Percentiles rank a stretch among this genome's conserved stretches.
phyloP scores from a whole-genome alignment of 176 grass and related monocot species.

The Rhipidocladum racemiflorum region DNA sequence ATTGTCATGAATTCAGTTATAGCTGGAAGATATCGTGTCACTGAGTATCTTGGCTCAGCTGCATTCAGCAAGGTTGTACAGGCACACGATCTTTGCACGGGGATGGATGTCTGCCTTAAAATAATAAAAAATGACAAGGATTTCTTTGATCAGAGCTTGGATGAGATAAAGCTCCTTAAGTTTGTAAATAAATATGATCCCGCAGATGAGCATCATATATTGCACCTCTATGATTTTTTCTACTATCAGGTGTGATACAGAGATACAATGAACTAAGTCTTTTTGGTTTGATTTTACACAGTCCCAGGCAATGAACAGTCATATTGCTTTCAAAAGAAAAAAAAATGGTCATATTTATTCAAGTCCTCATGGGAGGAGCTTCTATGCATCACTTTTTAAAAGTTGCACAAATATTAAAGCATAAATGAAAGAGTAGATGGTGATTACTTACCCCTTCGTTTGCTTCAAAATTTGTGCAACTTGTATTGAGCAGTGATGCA shows the following conservation, averaged over 20 bases:
- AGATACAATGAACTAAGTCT: conserved; percentile 12
- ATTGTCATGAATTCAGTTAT: conserved; percentile 82
- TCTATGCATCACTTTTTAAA: not conserved
- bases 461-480: no score
- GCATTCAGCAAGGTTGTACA: conserved; percentile 92
- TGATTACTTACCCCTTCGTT: no score
- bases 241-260: conserved; percentile 67
- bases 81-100: conserved; percentile 73
- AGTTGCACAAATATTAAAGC: no score
- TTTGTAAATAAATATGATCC: conserved; percentile 97
- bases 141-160: conserved; percentile 99
- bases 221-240: conserved; percentile 94
- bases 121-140: conserved; percentile 98
- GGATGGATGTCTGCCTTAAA: conserved; percentile 93
- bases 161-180: conserved; percentile 99
- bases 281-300: conserved; percentile 9
- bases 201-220: conserved; percentile 72
- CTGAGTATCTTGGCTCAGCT: conserved; percentile 89
- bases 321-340: not conserved
- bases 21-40: conserved; percentile 87
- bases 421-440: no score
- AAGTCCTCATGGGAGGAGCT: no score
- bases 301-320: conserved; percentile 6
- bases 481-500: no score
- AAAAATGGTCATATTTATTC: no score